Base-by-base conservation (phyloP, 2,329 filamentous ascomycete genomes). In the Alternaria ethzedia region DNA sequence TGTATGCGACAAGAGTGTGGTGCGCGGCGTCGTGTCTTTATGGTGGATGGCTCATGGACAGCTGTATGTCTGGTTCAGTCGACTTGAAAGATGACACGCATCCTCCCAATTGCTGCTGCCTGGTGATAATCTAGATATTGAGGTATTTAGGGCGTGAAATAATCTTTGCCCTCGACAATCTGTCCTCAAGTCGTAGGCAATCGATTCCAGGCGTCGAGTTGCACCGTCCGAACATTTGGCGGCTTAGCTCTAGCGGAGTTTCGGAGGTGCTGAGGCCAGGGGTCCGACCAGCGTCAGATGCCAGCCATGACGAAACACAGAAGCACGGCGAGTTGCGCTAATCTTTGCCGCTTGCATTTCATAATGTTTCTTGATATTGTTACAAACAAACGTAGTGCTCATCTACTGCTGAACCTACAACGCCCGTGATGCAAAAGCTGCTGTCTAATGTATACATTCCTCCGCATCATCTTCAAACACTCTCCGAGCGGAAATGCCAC, bases 361-460 rank as follows among this genome's bases (percentile, higher is more conserved):
- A 55, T 50, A 59, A 17, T 30, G 61, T 55, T 54, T 32, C 17
- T 52, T 52, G 32, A 45, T 69, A 64, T 64, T 65, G 52, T 49
- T 67, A 72, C 66, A 71, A 61, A 62, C 49, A 45, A 57, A 46
- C 54, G 23, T 32, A 59, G 36, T 46, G 65, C 66, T 61, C 55
- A 59, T 65, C 60, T 57, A 68, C 66, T 69, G 44, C 58, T 43
- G 58, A 67, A 63, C 66, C 63, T 44, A 67, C 46, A 69, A 77
- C 70, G 75, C 72, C 70, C 57, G 54, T 68, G 50, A 79, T 78
- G 75, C 75, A 72, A 73, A 58, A 72, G 44, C 56, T 64, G 44
- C 57, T 62, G 71, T 75, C 75, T 75, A 75, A 65, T 77, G 73
- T 77, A 74, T 78, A 75, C 70, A 75, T 63, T 32, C 65, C 61